Evolutionary conservation across 441 rosid species (phyloP), one percentile per base, ranked within the genome.

Genomic region (Populus hybrid): DNA sequence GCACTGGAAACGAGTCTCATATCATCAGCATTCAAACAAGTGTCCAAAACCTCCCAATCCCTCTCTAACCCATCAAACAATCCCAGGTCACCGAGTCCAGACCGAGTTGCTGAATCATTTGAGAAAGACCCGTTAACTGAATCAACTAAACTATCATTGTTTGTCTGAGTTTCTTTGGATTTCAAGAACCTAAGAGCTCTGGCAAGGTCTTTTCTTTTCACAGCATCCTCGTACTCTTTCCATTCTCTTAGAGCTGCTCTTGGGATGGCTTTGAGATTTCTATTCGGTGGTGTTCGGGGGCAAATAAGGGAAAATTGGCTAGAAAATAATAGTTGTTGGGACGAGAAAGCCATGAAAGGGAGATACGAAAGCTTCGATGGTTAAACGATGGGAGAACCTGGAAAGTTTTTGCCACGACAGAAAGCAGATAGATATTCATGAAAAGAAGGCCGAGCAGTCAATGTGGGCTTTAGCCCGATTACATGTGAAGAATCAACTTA

Each of bases 11-110:
- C 99, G 70, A 95, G 97, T 77, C 86, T 91, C 96, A 95, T 89
- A 81, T 95, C 94, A 80, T 93, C 97, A 10, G 99, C 98, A 80
- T 91, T 93, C 87, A 93, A 84, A 74, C 98, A 95, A 46, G 99
- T 84, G 78, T 93, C 99, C 81, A 95, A 61, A 9, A 95, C 93
- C 83, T 90, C 90, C 99, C 97, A 95, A 74, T 93, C 93, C 86
- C 93, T 83, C 77, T 82, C 85, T 28, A 46, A 76, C 75, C 84
- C 84, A 59, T 77, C 81, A 66, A 81, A 78, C 42, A 59, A 50
- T 38, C 82, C 85, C 86, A 88, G 78, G 57, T 80, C 86, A 23
- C 72, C 65, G 26, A 85, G 26, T 21, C 79, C 81, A 11, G 82
- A 24, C 74, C 57, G 77, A 30, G 79, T 21, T 70, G 84, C 68